phyloP scores from a whole-genome alignment of 2,329 filamentous ascomycete species.

The Lachnellula cervina region DNA sequence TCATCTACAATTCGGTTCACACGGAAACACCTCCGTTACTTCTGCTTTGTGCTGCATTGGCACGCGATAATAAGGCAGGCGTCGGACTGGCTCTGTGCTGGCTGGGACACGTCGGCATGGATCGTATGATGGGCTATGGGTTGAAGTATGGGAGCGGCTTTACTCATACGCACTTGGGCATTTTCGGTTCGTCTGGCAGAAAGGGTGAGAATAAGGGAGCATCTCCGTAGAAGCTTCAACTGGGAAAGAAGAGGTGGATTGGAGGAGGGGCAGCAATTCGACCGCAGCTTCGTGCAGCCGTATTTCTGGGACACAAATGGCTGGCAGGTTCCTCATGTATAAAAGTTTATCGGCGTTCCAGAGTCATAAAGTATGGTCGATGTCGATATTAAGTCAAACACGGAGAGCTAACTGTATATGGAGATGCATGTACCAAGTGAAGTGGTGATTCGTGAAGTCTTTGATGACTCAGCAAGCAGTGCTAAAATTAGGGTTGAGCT shows the following conservation, averaged over 20 bases:
- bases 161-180: background rate
- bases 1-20: background rate
- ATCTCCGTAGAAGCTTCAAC: too few species aligned
- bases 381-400: background rate
- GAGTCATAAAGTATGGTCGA: background rate
- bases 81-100: background rate
- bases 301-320: too few species aligned
- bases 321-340: too few species aligned
- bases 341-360: too few species aligned
- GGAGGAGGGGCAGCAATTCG: too few species aligned
- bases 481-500: background rate
- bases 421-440: background rate
- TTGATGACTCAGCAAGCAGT: background rate
- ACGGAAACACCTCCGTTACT: constrained; percentile 2
- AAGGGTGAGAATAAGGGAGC: background rate
- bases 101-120: background rate
- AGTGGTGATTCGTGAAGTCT: too few species aligned
- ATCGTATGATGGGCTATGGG: constrained; percentile 2
- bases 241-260: too few species aligned
- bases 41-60: background rate
- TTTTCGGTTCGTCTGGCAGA: background rate
- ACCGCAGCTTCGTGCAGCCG: too few species aligned
- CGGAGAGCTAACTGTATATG: too few species aligned
- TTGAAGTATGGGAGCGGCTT: constrained; percentile 2
- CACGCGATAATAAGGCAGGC: background rate